These are phyloP conservation scores for Microcos paniculata DNA, from an alignment of 345 rosid species.

Conservation along the genomic window DNA sequence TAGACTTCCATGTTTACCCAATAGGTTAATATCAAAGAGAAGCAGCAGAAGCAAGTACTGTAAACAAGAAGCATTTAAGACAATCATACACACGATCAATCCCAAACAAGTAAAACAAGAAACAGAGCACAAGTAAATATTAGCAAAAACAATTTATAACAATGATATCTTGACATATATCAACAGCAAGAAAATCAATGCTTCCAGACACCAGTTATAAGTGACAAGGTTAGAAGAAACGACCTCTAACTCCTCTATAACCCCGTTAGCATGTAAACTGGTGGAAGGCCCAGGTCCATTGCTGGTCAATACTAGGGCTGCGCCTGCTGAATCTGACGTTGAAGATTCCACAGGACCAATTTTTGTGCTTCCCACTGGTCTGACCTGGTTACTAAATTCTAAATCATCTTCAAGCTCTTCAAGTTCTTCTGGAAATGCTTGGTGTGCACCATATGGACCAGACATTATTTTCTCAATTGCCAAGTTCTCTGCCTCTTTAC, in stretches of 20 bases:
- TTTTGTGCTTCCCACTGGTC: slow-evolving; percentile 18
- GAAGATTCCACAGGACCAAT: slow-evolving; percentile 26
- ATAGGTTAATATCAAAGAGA: no score
- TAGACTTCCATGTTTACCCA: neutral
- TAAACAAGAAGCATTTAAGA: no score
- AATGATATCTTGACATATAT: neutral
- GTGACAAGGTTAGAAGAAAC: slow-evolving; percentile 14
- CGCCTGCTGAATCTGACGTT: slow-evolving; percentile 24
- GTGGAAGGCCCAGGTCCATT: slow-evolving; percentile 37
- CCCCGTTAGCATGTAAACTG: slow-evolving; percentile 29
- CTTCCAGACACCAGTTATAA: neutral
- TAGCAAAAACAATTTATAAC: neutral
- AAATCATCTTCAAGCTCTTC: slow-evolving; percentile 79
- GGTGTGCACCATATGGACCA: slow-evolving; percentile 51
- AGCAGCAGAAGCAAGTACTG: no score
- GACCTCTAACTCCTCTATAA: slow-evolving; percentile 94
- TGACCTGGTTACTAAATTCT: slow-evolving; percentile 41
- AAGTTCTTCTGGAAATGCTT: slow-evolving; percentile 54
- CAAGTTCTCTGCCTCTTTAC: slow-evolving; percentile 59
- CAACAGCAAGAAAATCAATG: neutral
- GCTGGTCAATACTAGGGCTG: slow-evolving; percentile 25
- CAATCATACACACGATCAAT: no score
- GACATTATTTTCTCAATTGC: slow-evolving; percentile 60
- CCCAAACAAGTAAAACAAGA: neutral
- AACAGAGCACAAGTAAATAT: neutral